Base-by-base conservation (phyloP, 139 green algal genomes). In the Desmodesmus armatus region DNA sequence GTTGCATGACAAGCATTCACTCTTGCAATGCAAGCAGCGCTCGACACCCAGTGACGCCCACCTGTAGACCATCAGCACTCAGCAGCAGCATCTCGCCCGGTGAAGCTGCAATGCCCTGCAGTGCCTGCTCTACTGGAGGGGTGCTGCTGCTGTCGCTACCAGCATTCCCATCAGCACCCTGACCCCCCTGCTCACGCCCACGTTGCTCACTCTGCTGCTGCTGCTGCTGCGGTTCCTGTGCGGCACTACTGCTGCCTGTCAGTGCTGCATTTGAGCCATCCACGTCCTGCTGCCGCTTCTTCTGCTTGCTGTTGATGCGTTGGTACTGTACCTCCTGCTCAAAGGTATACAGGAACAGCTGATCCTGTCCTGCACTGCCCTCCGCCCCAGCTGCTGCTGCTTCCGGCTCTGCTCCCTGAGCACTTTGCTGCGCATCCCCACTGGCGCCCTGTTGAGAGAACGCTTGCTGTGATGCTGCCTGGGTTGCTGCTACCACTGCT, bases 81-180 rank as follows among this genome's bases (percentile, higher is more conserved):
- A 98, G 89, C 63, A 96, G 66, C 27, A 85, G 85, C 73, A 91
- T 87, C 67, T 97, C 94, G 0, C 94, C 94, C 15, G 85, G 77
- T 0, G 31, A 31, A 31, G 95, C 85, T 49, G 53, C 29, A 69
- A 79, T 51, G 1, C 66, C 47, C 70, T 70, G 66, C 66, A 78
- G 39, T 37, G 7, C 69, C 76, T 82, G 74, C 60, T 75, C 0
- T 65, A 21, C 55, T 73, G 76, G 23, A 72, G 53, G 71, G 63
- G 63, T 49, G 15, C 79, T 85, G 27, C 27, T 33, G 43, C n/a
- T 78, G 63, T n/a, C 43, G 29, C 17, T 73, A 41, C 77, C 76
- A 53, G 44, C 47, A 51, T 49, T 23, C n/a, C 40, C 76, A 15
- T 33, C 41, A 47, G 73, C 73, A 40, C 44, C 23, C 39, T n/a